Evolutionary conservation across 495 filamentous ascomycete genomes (phyloP).

Genomic region (Penicillium malachiteum): DNA sequence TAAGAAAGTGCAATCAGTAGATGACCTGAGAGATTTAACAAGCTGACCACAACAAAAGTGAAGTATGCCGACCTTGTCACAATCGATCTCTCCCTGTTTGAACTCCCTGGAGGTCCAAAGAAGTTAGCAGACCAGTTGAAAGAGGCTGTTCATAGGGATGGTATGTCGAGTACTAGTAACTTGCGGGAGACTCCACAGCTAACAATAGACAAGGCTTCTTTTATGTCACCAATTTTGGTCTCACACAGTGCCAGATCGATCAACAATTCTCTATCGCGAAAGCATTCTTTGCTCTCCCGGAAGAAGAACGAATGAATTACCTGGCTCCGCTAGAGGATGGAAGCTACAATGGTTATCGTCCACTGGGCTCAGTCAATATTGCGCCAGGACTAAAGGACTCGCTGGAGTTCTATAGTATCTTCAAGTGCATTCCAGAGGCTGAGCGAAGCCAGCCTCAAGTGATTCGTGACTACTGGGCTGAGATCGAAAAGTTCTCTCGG

Average conservation of each 20-base stretch:
- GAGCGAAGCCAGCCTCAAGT: slow-evolving; percentile 45
- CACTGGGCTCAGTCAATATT: slow-evolving; percentile 25
- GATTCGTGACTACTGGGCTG: slow-evolving; percentile 34
- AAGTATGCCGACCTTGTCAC: slow-evolving; percentile 52
- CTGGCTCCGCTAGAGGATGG: slow-evolving; percentile 42
- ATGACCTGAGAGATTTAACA: no score
- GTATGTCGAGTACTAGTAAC: slow-evolving; percentile 12
- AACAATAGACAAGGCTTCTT: slow-evolving; percentile 40
- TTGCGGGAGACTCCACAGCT: background rate
- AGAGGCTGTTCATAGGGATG: slow-evolving; percentile 48
- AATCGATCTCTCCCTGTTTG: slow-evolving; percentile 51
- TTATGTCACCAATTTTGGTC: slow-evolving; percentile 51
- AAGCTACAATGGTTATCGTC: slow-evolving; percentile 41
- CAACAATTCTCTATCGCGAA: slow-evolving; percentile 53
- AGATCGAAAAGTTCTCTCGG: slow-evolving; percentile 50
- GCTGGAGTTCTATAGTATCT: slow-evolving; percentile 55
- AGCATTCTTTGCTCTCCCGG: slow-evolving; percentile 48
- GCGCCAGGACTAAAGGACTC: slow-evolving; percentile 44
- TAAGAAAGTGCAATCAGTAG: no score
- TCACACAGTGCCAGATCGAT: slow-evolving; percentile 49
- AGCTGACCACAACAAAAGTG: no score
- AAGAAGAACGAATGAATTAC: slow-evolving; percentile 49
- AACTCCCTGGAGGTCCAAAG: slow-evolving; percentile 51
- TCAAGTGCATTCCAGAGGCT: slow-evolving; percentile 47
- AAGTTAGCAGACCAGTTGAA: slow-evolving; percentile 50